Conservation (phyloP, 2,329 filamentous ascomycete genomes). For the Pyrenochaeta sp. region DNA sequence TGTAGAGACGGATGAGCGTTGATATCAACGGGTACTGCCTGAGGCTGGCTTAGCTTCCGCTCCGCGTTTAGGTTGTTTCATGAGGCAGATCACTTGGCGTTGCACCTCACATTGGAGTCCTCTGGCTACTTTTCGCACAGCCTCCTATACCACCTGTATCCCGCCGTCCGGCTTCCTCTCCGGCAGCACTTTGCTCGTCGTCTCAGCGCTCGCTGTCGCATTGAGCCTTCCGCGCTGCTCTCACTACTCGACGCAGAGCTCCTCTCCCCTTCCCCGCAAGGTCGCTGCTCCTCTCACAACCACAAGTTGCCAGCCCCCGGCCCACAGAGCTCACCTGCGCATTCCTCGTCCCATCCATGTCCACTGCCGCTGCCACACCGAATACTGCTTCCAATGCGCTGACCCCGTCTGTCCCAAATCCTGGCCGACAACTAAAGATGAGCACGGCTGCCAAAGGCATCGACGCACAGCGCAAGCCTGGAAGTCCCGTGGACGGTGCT, state of each 20-base stretch:
- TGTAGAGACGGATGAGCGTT: background rate
- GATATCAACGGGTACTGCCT: slow-evolving; percentile 12
- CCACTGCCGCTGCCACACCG: slow-evolving; percentile 40
- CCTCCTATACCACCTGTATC: slow-evolving; percentile 26
- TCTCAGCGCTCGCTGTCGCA: slow-evolving; percentile 24
- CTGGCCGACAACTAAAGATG: slow-evolving; percentile 58
- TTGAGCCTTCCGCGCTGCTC: slow-evolving; percentile 38
- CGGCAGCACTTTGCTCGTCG: slow-evolving; percentile 9
- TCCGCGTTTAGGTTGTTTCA: slow-evolving; percentile 27
- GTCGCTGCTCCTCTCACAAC: slow-evolving; percentile 24
- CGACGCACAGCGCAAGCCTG: slow-evolving; percentile 64
- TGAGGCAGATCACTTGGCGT: slow-evolving; percentile 31
- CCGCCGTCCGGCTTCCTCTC: slow-evolving; percentile 28
- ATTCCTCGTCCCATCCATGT: slow-evolving; percentile 39
- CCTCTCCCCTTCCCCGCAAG: slow-evolving; percentile 22
- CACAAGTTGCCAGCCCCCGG: slow-evolving; percentile 12
- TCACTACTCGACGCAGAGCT: slow-evolving; percentile 20
- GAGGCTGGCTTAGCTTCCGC: slow-evolving; percentile 30
- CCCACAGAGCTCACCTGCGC: slow-evolving; percentile 23
- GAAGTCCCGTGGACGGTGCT: slow-evolving; percentile 62
- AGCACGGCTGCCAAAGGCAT: slow-evolving; percentile 59
- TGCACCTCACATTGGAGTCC: slow-evolving; percentile 23
- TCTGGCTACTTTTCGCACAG: slow-evolving; percentile 31
- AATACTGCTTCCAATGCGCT: slow-evolving; percentile 46
- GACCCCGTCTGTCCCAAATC: slow-evolving; percentile 46